These are phyloP conservation scores for Arachis hypogaea DNA, from an alignment of 306 rosid genomes.

Conservation along the genomic window DNA sequence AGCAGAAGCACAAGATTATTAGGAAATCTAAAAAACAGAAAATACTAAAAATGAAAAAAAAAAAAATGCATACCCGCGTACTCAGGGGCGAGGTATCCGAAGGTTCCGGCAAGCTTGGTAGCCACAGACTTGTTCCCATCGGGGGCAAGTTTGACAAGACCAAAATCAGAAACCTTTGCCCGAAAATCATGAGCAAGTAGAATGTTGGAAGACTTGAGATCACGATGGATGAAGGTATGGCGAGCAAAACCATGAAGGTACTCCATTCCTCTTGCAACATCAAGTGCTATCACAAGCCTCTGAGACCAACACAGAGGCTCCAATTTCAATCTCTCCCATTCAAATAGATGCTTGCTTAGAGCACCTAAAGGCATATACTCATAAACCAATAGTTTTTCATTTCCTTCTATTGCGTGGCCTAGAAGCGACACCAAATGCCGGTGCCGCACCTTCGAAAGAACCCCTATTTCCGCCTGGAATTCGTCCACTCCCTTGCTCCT, in stretches of 20 bases:
- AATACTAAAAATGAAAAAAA: not conserved
- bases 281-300: conserved; percentile 77
- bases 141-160: conserved; percentile 88
- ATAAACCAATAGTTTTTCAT: conserved; percentile 73
- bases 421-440: conserved; percentile 76
- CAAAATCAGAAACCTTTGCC: conserved; percentile 82
- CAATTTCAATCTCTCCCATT: conserved; percentile 66
- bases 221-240: conserved; percentile 75
- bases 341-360: conserved; percentile 77
- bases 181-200: conserved; percentile 66
- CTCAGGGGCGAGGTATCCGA: conserved; percentile 93
- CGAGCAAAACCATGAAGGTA: conserved; percentile 74
- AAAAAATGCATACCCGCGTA: conserved; percentile 60
- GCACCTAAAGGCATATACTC: conserved; percentile 86
- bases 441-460: conserved; percentile 81
- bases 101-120: conserved; percentile 83
- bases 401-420: conserved; percentile 67
- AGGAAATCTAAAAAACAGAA: too few species aligned
- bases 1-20: conserved; percentile 23
- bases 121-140: conserved; percentile 71
- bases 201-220: conserved; percentile 82
- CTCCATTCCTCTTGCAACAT: conserved; percentile 83
- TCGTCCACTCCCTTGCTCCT: conserved; percentile 65
- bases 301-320: conserved; percentile 70
- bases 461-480: conserved; percentile 75